Evolutionary conservation across 2,329 filamentous ascomycete species (phyloP), one percentile per base, ranked within the genome.

Genomic region (Sporothrix curviconia): DNA sequence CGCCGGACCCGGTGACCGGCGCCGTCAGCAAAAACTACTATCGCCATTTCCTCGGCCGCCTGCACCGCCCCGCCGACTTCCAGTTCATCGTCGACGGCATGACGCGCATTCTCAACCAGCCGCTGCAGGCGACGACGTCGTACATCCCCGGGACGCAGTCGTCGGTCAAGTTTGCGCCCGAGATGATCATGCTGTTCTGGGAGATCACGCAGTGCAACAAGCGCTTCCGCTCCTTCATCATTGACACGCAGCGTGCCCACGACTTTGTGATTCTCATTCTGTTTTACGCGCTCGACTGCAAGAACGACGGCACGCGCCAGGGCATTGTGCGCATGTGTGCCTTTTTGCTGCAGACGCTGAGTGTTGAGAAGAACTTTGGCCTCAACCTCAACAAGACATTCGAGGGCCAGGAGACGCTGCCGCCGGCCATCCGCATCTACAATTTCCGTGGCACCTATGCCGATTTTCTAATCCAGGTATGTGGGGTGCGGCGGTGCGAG

Each of bases 131-230:
- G 43, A 95, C 90, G 59, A 82, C 83, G 11, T 92, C 92, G 1
- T 96, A 96, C 69, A 82, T 96, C 2, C 91, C 92, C 0, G 90
- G 91, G 4, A 87, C 86, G 39, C 90, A 95, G 66, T 82, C 87
- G 49, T 82, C 87, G 0, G 77, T 90, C 54, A 90, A 89, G 67
- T 95, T 92, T 79, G 90, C 92, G 0, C 92, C 94, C 1, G 94
- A 99, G 72, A 95, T 95, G 76, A 85, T 97, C 56, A 94, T 96
- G 81, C 79, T 99, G 2, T 96, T 97, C 68, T 99, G 94, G 94
- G 94, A 99, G 74, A 84, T 90, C 37, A 84, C 94, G 4, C 94
- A 99, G 71, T 96, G 92, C 79, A 99, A 99, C 74, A 97, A 96
- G 73, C 83, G 92, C 59, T 99, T 99, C 74, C 82, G 94, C 32